Evolutionary conservation across 495 filamentous ascomycete genomes (phyloP).

Genomic region (Penicillium ochrochloron): DNA sequence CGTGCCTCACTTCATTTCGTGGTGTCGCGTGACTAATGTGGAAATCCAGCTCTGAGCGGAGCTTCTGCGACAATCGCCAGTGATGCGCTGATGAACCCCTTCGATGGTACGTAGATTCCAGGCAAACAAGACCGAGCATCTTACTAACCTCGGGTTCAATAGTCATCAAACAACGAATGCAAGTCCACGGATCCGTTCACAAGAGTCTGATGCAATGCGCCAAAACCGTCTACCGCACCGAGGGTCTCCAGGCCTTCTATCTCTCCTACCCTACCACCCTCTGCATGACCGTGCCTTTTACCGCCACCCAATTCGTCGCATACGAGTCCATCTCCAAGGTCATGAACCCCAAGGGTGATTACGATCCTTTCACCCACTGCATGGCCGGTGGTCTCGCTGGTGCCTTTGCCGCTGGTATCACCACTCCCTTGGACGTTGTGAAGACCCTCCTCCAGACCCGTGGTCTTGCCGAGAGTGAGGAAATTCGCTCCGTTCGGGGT

Average conservation of each 20-base stretch:
- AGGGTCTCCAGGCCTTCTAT: slow-evolving; percentile 94
- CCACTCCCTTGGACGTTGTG: slow-evolving; percentile 95
- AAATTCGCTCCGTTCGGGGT: slow-evolving; percentile 84
- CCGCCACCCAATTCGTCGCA: slow-evolving; percentile 91
- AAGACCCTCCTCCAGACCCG: slow-evolving; percentile 96
- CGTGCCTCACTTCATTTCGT: no score
- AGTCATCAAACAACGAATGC: slow-evolving; percentile 99
- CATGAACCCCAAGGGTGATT: slow-evolving; percentile 81
- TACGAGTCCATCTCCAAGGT: slow-evolving; percentile 96
- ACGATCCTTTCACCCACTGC: slow-evolving; percentile 93
- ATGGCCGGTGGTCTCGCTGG: slow-evolving; percentile 89
- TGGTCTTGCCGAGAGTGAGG: slow-evolving; percentile 76
- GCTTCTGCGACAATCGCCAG: slow-evolving; percentile 94
- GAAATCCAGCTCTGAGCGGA: slow-evolving; percentile 75
- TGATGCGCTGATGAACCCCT: slow-evolving; percentile 99
- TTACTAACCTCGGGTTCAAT: slow-evolving; percentile 22
- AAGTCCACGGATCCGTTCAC: slow-evolving; percentile 93
- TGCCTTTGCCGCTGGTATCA: slow-evolving; percentile 89
- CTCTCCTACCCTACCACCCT: slow-evolving; percentile 97
- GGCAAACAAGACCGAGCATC: neutral
- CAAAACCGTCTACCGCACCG: slow-evolving; percentile 78
- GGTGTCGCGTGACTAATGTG: slow-evolving; percentile 15
- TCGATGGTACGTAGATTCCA: slow-evolving; percentile 75
- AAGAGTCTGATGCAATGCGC: slow-evolving; percentile 84
- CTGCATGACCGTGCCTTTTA: slow-evolving; percentile 98